Percentiles rank a stretch among this genome's conserved stretches.
These are phyloP conservation scores for Gymnopilus junonius DNA, from an alignment of 768 basidiomycete genomes.

Conservation along the genomic window DNA sequence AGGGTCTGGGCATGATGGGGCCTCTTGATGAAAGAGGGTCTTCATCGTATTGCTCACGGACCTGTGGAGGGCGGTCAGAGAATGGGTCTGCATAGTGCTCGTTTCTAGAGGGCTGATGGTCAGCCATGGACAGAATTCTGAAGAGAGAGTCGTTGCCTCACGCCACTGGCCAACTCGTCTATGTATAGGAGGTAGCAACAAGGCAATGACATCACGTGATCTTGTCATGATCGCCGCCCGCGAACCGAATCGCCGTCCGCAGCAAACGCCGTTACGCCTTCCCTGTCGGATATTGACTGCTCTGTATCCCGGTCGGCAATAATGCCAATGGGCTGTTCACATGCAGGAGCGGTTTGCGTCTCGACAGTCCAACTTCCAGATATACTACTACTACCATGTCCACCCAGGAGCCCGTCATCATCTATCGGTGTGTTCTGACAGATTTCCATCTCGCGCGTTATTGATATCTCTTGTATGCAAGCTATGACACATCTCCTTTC, in stretches of 20 bases:
- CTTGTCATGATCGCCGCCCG: background rate
- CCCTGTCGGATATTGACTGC: too few relatives aligned
- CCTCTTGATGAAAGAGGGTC: slow-evolving; percentile 39
- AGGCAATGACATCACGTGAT: slow-evolving; percentile 23
- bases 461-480: slow-evolving; percentile 19
- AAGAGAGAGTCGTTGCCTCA: slow-evolving; percentile 12
- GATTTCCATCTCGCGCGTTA: background rate
- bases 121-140: slow-evolving; percentile 44
- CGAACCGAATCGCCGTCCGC: too few relatives aligned
- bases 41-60: slow-evolving; percentile 60
- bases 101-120: slow-evolving; percentile 40
- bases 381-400: slow-evolving; percentile 1
- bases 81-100: slow-evolving; percentile 68
- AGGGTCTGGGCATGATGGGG: slow-evolving; percentile 46
- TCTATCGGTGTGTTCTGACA: slow-evolving; percentile 46
- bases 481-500: slow-evolving; percentile 58
- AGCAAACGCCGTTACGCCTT: too few relatives aligned
- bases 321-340: too few relatives aligned
- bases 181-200: slow-evolving; percentile 14
- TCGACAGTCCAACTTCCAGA: too few relatives aligned
- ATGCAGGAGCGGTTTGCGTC: too few relatives aligned
- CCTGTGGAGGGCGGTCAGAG: slow-evolving; percentile 61
- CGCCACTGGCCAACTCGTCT: slow-evolving; percentile 8
- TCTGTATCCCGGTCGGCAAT: too few relatives aligned
- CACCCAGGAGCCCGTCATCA: slow-evolving; percentile 35